phyloP scores from a whole-genome alignment of 2,329 filamentous ascomycete genomes.

The Ophiosphaerella herpotricha region DNA sequence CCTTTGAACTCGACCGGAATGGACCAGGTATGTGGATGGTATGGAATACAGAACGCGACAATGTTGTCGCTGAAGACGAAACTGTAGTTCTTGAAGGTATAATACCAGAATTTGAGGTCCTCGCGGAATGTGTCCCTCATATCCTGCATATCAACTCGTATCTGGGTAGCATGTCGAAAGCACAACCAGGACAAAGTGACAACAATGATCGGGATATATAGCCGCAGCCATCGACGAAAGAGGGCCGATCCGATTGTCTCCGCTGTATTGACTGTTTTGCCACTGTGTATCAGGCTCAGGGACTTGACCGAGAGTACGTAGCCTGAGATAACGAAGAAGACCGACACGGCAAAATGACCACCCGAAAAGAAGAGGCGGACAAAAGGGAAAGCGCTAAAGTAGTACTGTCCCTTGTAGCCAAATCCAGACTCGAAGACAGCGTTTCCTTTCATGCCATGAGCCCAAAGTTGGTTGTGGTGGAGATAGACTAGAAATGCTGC shows the following conservation, averaged over 20 bases:
- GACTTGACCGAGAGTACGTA: constrained; percentile 58
- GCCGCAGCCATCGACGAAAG: constrained; percentile 57
- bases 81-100: constrained; percentile 65
- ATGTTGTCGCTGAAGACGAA: constrained; percentile 66
- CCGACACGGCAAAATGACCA: constrained; percentile 57
- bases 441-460: constrained; percentile 54
- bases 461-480: constrained; percentile 56
- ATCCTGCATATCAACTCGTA: constrained; percentile 51
- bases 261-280: constrained; percentile 45
- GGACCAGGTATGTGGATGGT: constrained; percentile 44
- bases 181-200: constrained; percentile 61
- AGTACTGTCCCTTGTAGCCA: constrained; percentile 36
- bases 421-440: constrained; percentile 49
- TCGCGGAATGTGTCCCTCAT: constrained; percentile 53
- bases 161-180: constrained; percentile 52
- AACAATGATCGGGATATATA: constrained; percentile 58
- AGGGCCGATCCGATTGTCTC: constrained; percentile 55
- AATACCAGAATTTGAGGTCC: constrained; percentile 36
- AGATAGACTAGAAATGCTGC: constrained; percentile 69
- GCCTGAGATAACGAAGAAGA: constrained; percentile 60
- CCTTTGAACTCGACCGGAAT: constrained; percentile 54
- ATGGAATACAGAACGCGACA: constrained; percentile 58
- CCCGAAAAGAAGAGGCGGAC: constrained; percentile 56
- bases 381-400: constrained; percentile 47
- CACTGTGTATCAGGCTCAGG: constrained; percentile 49